Base-by-base conservation (phyloP, 768 basidiomycete genomes). In the Boletus reticulatus region DNA sequence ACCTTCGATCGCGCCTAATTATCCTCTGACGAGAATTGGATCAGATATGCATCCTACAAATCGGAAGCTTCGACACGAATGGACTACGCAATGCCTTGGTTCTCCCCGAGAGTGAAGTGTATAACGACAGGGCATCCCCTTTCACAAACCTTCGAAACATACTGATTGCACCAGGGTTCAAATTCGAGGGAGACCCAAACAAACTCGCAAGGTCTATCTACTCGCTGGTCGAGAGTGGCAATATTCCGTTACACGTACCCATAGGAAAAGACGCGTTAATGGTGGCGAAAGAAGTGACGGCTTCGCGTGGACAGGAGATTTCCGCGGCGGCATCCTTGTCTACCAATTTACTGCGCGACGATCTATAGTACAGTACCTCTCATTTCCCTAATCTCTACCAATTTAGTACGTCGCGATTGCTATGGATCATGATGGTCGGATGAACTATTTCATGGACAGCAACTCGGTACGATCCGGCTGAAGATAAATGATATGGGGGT, bases 1-100 rank as follows among this genome's bases (percentile, higher is more conserved):
- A 11, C 4, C 6, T 22, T 16, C 16, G 1, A 44, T n/a, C 13
- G 4, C 6, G 2, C 22, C 34, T 12, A 36, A 6, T 13, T 29
- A 12, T 16, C 24, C 3, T 27, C 43, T 8, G 8, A 20, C 29
- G 22, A 41, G 29, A n/a, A 22, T 12, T 11, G 47, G 14, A 29
- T 10, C n/a, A 67, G 61, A 55, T 67, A 38, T 60, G 60, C 43
- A 62, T 62, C 34, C 37, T 67, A 22, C 51, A 65, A 51, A 19
- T 57, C 4, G 63, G 66, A 29, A 43, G 43, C 41, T 67, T 66
- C 20, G 6, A 36, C 19, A 66, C 64, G 7, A 48, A 42, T 14
- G 52, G n/a, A 13, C 0, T 46, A 3, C 0, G 17, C 24, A 38
- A 46, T 20, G 27, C 41, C 10, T 29, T 12, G 7, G 1, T 57